Percentiles rank a stretch among this genome's conserved stretches.
Conservation (phyloP, 2,329 filamentous ascomycete species). For the Aspergillus brasiliensis region DNA sequence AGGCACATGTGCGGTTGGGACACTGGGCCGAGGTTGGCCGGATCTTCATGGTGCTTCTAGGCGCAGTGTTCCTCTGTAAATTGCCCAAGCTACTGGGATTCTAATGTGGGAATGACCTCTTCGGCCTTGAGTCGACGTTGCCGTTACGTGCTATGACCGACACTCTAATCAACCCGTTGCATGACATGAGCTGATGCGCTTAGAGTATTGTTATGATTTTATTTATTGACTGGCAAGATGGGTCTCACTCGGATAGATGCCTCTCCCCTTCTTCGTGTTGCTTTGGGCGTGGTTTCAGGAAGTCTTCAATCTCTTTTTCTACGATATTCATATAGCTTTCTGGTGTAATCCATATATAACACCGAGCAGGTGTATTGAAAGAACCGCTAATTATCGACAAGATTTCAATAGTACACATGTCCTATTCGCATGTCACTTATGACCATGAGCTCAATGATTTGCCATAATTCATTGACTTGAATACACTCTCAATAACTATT, state of each 20-base stretch:
- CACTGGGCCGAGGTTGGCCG: constrained; percentile 48
- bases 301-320: neutral
- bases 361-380: neutral
- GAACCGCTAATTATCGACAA: neutral
- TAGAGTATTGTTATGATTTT: constrained; percentile 1
- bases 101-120: constrained; percentile 10
- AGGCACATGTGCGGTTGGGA: constrained; percentile 44
- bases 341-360: neutral
- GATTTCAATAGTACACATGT: no score
- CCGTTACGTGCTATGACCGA: neutral
- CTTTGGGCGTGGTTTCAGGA: neutral
- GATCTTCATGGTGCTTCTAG: constrained; percentile 45
- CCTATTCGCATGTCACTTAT: no score
- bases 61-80: constrained; percentile 37
- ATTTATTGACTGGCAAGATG: neutral
- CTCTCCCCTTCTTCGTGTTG: neutral
- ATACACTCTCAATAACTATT: no score
- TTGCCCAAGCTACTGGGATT: constrained; percentile 28
- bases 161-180: neutral
- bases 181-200: constrained; percentile 2
- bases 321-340: neutral
- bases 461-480: no score
- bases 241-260: neutral
- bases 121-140: neutral
- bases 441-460: no score